Percentiles rank a stretch among this genome's conserved stretches.
These are phyloP conservation scores for Botrytis deweyae DNA, from an alignment of 2,329 filamentous ascomycete species.

Conservation along the genomic window DNA sequence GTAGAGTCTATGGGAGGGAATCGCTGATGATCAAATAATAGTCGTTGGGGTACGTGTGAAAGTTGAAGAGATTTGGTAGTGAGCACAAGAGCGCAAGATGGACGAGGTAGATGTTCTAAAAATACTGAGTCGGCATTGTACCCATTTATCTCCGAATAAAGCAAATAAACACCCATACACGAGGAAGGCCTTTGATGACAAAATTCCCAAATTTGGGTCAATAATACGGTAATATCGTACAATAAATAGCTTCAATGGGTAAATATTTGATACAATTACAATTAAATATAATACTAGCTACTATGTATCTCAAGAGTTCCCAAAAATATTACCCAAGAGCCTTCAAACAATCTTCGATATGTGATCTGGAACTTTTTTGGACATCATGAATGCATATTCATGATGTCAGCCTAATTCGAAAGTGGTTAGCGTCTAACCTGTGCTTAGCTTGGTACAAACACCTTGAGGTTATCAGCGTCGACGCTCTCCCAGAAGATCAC, in stretches of 20 bases:
- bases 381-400: too few species aligned
- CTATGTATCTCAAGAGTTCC: background rate
- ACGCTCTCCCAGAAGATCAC: conserved; percentile 1
- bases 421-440: conserved; percentile 10
- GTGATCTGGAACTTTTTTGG: background rate
- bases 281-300: background rate
- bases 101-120: background rate
- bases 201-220: background rate
- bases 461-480: conserved; percentile 16
- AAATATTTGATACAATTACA: background rate
- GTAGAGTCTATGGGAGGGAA: background rate
- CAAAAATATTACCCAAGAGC: background rate
- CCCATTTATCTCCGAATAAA: conserved; percentile 18
- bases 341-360: background rate
- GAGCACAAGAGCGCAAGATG: background rate
- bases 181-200: background rate
- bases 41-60: background rate
- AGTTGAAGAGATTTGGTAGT: conserved; percentile 1
- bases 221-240: background rate
- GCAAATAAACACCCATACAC: background rate
- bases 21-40: background rate
- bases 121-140: conserved; percentile 16
- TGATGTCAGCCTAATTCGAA: background rate
- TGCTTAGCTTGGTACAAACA: conserved; percentile 16
- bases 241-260: background rate